phyloP scores from a whole-genome alignment of 768 basidiomycete genomes.

The Termitomyces sp. region DNA sequence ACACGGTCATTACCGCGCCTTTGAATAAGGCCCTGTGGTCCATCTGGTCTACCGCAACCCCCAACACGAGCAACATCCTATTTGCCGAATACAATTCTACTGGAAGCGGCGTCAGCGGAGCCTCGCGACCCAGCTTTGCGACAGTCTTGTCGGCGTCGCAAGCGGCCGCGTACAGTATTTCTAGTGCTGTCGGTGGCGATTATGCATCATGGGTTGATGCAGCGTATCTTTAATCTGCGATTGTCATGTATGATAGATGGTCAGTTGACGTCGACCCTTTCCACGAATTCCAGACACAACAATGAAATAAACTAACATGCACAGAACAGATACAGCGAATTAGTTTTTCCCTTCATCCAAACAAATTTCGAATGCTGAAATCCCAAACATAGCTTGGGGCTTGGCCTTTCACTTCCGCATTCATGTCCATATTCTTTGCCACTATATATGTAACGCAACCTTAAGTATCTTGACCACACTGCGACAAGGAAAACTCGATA shows the following conservation, averaged over 20 bases:
- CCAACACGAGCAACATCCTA: constrained; percentile 1
- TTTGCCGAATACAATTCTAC: constrained; percentile 8
- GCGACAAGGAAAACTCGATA: no score
- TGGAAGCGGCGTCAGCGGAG: constrained; percentile 2
- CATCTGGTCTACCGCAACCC: constrained; percentile 4
- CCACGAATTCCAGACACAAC: no score
- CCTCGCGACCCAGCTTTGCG: constrained; percentile 31
- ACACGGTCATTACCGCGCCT: constrained; percentile 34
- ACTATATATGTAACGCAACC: no score
- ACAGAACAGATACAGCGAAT: constrained; percentile 1
- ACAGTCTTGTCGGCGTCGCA: constrained; percentile 31
- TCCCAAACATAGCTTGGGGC: no score
- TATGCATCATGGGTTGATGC: constrained; percentile 42
- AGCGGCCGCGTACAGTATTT: constrained; percentile 33
- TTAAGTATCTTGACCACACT: no score
- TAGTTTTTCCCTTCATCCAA: constrained; percentile 26
- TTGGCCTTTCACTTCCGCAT: no score
- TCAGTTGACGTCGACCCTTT: not conserved
- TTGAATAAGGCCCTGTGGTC: constrained; percentile 29
- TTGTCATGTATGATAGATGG: not conserved
- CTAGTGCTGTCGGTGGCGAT: constrained; percentile 42
- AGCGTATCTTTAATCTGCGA: constrained; percentile 19
- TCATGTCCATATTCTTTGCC: no score
- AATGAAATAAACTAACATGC: not conserved
- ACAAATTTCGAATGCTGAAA: not conserved